Evolutionary conservation across 2,329 filamentous ascomycete species (phyloP).

Genomic region (Metarhizium guizhouense): DNA sequence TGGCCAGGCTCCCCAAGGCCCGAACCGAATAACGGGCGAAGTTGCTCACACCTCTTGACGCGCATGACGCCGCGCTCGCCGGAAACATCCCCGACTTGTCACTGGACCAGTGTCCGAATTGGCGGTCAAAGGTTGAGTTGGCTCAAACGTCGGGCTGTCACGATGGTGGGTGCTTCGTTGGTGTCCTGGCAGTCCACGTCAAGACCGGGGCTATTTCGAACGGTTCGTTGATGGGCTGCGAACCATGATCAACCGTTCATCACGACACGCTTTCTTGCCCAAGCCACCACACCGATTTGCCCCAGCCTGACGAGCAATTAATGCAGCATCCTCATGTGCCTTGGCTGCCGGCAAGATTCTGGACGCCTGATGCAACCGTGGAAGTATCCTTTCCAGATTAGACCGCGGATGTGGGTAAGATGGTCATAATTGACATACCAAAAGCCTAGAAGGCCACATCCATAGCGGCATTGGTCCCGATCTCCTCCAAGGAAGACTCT

Average conservation of each 20-base stretch:
- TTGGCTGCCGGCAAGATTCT: neutral
- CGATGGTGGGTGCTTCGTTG: slow-evolving; percentile 2
- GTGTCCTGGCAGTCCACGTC: slow-evolving; percentile 8
- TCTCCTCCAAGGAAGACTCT: neutral
- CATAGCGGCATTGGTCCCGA: neutral
- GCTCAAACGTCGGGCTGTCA: neutral
- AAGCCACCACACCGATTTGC: slow-evolving; percentile 5
- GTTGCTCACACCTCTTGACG: slow-evolving; percentile 3
- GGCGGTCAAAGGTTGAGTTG: slow-evolving; percentile 8
- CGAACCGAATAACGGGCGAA: slow-evolving; percentile 3
- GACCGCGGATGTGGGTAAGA: neutral
- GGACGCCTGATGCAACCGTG: neutral
- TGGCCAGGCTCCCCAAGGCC: slow-evolving; percentile 1
- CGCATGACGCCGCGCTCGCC: slow-evolving; percentile 4
- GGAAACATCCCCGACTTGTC: slow-evolving; percentile 7
- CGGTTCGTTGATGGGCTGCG: slow-evolving; percentile 9
- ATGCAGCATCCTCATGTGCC: neutral
- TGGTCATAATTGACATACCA: neutral
- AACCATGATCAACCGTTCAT: slow-evolving; percentile 12
- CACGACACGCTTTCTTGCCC: slow-evolving; percentile 4
- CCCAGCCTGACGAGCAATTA: neutral
- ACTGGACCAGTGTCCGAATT: slow-evolving; percentile 3
- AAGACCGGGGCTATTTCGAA: slow-evolving; percentile 2
- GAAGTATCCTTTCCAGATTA: neutral
- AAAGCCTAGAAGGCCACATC: neutral